Evolutionary conservation across 1,284 basidiomycete genomes (phyloP), one percentile per base, ranked within the genome.

Genomic region (Trichosporon faecale): DNA sequence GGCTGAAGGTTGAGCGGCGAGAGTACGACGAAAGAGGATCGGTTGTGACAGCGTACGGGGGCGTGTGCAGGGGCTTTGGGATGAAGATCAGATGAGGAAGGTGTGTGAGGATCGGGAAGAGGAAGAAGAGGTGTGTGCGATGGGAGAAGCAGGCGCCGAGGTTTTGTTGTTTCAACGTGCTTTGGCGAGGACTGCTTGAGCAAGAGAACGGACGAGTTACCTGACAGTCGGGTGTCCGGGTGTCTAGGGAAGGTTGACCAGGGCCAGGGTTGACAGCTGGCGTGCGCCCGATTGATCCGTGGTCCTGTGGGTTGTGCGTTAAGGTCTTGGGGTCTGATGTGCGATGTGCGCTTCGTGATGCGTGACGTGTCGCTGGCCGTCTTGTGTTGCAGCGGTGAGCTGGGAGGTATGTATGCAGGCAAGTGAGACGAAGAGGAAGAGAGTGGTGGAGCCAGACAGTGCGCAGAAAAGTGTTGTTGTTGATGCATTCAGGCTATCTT

Each of bases 241-340:
- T 61, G 27, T 31, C 57, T 31, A 31, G 29, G 57, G 57, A 31
- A 31, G 8, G 29, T 16, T 31, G 8, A 23, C 27, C 57, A 61
- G 57, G 57, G 57, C 27, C 57, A 29, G 57, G 57, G 57, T 33
- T 11, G 27, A 31, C 21, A 61, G 2, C 8, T 33, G 27, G 18
- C 27, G 57, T 61, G 27, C 27, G 57, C 57, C 55, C 57, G 57
- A 61, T 61, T 31, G 57, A 61, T 33, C 57, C 57, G 57, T 61
- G 2, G 1, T 29, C 9, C 57, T n/a, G 57, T 61, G 57, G 57
- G 57, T 61, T 61, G 57, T 18, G 55, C 49, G 49, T 25, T 60
- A 11, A 61, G 57, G 57, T 31, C 23, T 27, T 18, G 27, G 27
- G 16, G 18, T 27, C 29, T 16, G 29, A 31, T 16, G 23, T 57